Base-by-base conservation (phyloP, 129 eudicot genomes). In the Ambrosia trifida region DNA sequence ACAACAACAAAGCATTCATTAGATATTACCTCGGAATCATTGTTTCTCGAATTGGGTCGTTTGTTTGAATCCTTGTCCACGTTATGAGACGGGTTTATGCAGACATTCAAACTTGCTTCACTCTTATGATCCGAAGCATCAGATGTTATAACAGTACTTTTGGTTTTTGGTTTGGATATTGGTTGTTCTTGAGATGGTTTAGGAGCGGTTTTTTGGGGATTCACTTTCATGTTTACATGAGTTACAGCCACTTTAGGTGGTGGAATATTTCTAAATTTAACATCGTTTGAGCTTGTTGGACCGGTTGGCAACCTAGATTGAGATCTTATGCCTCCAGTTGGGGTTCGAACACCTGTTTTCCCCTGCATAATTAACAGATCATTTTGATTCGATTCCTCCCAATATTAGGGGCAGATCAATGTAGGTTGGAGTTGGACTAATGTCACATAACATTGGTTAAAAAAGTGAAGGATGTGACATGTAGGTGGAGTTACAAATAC, bases 181-280 rank as follows among this genome's bases (percentile, higher is more conserved):
- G 72, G 63, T 58, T 32, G 70, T 62, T 81, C 83, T 72, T 70
- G 80, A 79, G 66, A 30, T 18, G 70, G 66, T 75, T 70, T 59
- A 52, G 67, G 54, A 13, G 71, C 56, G 24, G 41, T 49, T 59
- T 68, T 81, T 12, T 19, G 80, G 45, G 78, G 44, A 50, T 75
- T 76, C 66, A 71, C 80, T 68, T 82, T 80, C 68, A 38, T n/a
- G 57, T 56, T 79, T 63, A 83, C 60, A 13, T 40, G 67, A 17
- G 69, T 47, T 65, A 71, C 43, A 5, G 46, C 52, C 52, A 78
- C 61, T 74, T 64, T 69, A 62, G 35, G 20, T 59, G 41, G 65
- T 31, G 43, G 11, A 31, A 59, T 13, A 43, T 59, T 59, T 14
- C 65, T 43, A 32, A 13, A 59, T 59, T 59, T 59, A 2, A 14